phyloP scores from a whole-genome alignment of 345 rosid genomes.

The Raphanus sativus region DNA sequence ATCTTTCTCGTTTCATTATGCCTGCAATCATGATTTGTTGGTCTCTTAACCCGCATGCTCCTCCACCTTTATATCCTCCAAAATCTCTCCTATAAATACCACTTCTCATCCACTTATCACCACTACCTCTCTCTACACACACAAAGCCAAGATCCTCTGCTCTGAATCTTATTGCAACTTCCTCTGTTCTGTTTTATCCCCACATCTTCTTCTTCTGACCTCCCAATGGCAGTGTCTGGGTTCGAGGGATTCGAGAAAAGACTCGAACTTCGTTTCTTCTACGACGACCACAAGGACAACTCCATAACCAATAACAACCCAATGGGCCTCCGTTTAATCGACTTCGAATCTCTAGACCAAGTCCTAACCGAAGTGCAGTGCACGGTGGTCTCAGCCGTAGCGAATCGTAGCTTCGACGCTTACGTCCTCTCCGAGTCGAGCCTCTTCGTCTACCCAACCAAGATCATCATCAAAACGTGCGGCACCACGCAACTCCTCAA shows the following conservation, averaged over 20 bases:
- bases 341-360: slow-evolving; percentile 61
- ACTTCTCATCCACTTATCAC: slow-evolving; percentile 23
- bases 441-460: slow-evolving; percentile 88
- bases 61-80: slow-evolving; percentile 38
- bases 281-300: slow-evolving; percentile 49
- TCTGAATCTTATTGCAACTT: slow-evolving; percentile 1
- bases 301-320: slow-evolving; percentile 22
- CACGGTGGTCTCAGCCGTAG: slow-evolving; percentile 91
- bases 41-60: slow-evolving; percentile 99
- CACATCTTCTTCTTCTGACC: slow-evolving; percentile 9
- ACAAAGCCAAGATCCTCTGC: neutral
- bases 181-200: slow-evolving; percentile 18
- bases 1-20: slow-evolving; percentile 85
- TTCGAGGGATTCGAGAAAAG: slow-evolving; percentile 99
- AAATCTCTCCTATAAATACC: slow-evolving; percentile 47
- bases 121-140: slow-evolving; percentile 33
- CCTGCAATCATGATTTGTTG: slow-evolving; percentile 92
- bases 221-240: slow-evolving; percentile 80
- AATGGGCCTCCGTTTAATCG: slow-evolving; percentile 75
- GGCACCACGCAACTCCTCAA: slow-evolving; percentile 97
- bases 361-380: slow-evolving; percentile 82
- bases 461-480: slow-evolving; percentile 94
- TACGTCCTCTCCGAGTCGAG: slow-evolving; percentile 97
- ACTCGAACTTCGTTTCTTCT: slow-evolving; percentile 82
- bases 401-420: slow-evolving; percentile 77